Conservation (phyloP, 2,329 filamentous ascomycete genomes). For the Ophiognomonia clavigignenti-juglandacearum region DNA sequence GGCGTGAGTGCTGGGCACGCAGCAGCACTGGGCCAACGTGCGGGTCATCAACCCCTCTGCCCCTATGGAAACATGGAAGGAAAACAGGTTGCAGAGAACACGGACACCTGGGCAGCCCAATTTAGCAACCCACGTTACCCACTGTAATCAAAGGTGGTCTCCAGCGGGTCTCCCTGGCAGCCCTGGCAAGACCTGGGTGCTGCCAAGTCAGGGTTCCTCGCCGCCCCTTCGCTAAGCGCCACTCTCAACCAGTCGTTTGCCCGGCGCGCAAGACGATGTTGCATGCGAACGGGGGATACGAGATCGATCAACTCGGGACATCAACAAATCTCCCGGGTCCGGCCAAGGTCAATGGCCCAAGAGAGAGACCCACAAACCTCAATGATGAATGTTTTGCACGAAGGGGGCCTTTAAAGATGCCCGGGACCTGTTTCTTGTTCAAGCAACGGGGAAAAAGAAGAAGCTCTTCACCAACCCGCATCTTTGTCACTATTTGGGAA, state of each 20-base stretch:
- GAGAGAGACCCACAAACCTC: too few species aligned
- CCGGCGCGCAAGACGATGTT: too few species aligned
- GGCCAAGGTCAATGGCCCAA: background rate
- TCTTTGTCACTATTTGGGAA: slow-evolving; percentile 6
- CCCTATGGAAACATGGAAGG: background rate
- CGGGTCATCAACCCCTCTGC: background rate
- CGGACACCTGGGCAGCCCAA: slow-evolving; percentile 5
- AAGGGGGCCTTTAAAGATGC: background rate
- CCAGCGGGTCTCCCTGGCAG: too few species aligned
- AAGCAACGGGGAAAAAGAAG: background rate
- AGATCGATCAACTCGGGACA: slow-evolving; percentile 15
- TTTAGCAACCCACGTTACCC: slow-evolving; percentile 10
- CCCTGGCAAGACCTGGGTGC: too few species aligned
- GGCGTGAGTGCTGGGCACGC: too few species aligned
- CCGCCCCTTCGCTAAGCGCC: slow-evolving; percentile 7
- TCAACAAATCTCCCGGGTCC: slow-evolving; percentile 11
- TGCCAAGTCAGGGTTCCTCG: slow-evolving; percentile 7
- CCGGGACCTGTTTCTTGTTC: background rate
- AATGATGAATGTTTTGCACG: too few species aligned
- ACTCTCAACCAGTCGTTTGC: slow-evolving; percentile 10
- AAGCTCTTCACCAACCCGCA: background rate
- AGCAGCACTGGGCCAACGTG: too few species aligned
- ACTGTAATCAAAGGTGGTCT: slow-evolving; percentile 12
- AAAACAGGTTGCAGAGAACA: background rate
- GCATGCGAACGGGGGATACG: slow-evolving; percentile 9